Evolutionary conservation across 2,329 filamentous ascomycete species (phyloP).

Genomic region (Arthrinium puccinioides): DNA sequence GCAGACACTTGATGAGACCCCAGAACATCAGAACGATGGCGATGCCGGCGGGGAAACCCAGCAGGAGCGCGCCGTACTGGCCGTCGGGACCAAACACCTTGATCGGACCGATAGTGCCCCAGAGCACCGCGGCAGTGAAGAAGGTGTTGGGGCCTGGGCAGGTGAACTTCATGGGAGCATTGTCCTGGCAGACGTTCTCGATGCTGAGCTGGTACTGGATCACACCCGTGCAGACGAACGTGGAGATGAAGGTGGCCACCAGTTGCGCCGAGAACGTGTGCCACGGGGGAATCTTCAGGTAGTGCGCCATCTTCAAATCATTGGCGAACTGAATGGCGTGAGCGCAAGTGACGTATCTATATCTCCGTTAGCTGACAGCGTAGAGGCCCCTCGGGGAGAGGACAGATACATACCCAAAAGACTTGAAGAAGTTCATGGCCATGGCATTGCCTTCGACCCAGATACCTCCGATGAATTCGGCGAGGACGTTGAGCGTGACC

Average conservation of each 20-base stretch:
- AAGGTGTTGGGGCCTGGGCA: constrained; percentile 22
- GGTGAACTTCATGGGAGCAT: constrained; percentile 22
- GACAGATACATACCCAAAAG: too few species aligned
- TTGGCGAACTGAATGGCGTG: constrained; percentile 23
- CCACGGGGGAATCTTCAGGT: constrained; percentile 22
- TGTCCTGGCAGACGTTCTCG: constrained; percentile 15
- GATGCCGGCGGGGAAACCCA: constrained; percentile 26
- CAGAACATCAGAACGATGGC: constrained; percentile 22
- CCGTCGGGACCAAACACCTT: constrained; percentile 22
- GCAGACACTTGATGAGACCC: constrained; percentile 16
- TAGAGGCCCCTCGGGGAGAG: too few species aligned
- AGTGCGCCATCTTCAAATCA: constrained; percentile 23
- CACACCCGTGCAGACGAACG: constrained; percentile 41
- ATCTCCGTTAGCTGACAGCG: too few species aligned
- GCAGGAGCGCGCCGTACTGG: constrained; percentile 18
- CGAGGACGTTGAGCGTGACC: constrained; percentile 44
- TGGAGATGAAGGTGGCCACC: constrained; percentile 29
- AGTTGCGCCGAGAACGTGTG: constrained; percentile 25
- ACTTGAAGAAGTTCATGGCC: constrained; percentile 49
- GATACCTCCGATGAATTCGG: constrained; percentile 46
- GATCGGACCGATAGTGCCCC: constrained; percentile 24
- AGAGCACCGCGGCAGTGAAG: constrained; percentile 24
- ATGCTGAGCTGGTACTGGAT: constrained; percentile 24
- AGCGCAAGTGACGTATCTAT: constrained; percentile 22
- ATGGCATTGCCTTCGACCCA: constrained; percentile 41